Conservation (phyloP, 2,329 filamentous ascomycete genomes). For the Paraconiothyrium sp. region DNA sequence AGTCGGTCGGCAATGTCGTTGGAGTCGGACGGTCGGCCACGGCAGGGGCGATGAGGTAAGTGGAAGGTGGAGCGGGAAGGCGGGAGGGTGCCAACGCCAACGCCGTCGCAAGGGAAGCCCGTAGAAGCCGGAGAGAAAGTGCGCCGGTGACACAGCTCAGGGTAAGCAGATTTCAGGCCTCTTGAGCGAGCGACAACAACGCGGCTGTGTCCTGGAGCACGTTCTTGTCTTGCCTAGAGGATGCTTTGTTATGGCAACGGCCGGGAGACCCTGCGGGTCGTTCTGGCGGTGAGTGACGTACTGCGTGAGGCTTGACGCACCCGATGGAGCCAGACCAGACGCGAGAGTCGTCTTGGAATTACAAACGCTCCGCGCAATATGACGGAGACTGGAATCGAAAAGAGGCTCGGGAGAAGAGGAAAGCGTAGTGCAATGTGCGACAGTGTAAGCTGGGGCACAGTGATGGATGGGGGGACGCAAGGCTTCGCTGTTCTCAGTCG, state of each 20-base stretch:
- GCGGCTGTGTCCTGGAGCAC: constrained; percentile 2
- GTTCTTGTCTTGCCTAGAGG: background rate
- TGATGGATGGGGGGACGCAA: background rate
- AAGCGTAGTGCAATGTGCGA: background rate
- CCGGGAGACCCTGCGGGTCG: constrained; percentile 14
- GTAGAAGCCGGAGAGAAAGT: constrained; percentile 30
- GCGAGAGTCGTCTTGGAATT: background rate
- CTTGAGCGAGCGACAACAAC: background rate
- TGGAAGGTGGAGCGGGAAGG: constrained; percentile 17
- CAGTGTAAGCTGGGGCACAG: background rate
- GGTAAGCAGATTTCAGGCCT: constrained; percentile 17
- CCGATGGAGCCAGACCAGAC: constrained; percentile 14
- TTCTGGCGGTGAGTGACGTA: constrained; percentile 18
- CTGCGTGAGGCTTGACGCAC: constrained; percentile 1
- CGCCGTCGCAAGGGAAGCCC: constrained; percentile 26
- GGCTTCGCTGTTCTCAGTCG: constrained; percentile 1
- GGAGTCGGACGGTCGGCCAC: constrained; percentile 22
- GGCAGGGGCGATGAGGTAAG: constrained; percentile 13
- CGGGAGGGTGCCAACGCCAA: constrained; percentile 8
- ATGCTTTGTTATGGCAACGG: constrained; percentile 17
- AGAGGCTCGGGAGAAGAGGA: background rate
- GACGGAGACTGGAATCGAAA: background rate
- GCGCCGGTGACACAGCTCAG: constrained; percentile 13
- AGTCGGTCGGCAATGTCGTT: constrained; percentile 17
- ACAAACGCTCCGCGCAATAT: background rate